phyloP scores from a whole-genome alignment of 2,329 filamentous ascomycete species.

The Fusarium brevicatenulatum region DNA sequence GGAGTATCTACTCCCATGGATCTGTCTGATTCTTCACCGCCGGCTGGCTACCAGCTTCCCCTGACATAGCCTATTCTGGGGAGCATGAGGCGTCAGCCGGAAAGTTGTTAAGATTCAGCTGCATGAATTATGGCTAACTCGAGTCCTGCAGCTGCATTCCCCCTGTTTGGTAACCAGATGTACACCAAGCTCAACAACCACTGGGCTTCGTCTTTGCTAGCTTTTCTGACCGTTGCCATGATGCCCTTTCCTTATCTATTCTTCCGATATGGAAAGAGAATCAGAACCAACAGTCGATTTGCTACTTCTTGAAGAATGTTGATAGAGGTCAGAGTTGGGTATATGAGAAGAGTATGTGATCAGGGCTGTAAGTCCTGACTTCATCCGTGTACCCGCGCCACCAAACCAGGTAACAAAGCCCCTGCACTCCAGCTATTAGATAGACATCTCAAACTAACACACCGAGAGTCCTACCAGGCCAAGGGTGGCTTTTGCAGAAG shows the following conservation, averaged over 20 bases:
- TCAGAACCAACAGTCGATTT: constrained; percentile 66
- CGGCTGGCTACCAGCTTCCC: neutral
- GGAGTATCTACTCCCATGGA: neutral
- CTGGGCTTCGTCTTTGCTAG: constrained; percentile 73
- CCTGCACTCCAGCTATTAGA: neutral
- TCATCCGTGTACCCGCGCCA: constrained; percentile 10
- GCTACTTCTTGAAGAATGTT: constrained; percentile 49
- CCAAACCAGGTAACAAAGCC: constrained; percentile 19
- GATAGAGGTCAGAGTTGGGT: neutral
- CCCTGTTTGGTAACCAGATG: constrained; percentile 79
- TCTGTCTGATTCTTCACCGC: constrained; percentile 8
- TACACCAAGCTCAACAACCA: constrained; percentile 75
- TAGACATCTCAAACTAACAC: constrained; percentile 3
- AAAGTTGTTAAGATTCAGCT: neutral
- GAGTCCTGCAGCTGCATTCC: constrained; percentile 71
- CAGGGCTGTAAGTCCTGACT: neutral
- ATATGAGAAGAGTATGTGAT: neutral
- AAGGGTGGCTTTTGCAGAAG: neutral
- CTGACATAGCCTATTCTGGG: neutral
- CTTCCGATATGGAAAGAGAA: constrained; percentile 67
- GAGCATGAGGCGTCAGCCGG: neutral
- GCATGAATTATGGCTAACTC: neutral
- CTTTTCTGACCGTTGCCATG: constrained; percentile 70
- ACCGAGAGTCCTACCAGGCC: neutral
- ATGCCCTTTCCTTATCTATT: constrained; percentile 73